Conservation (phyloP, 805 yeast genomes). For the Candida fluviatilis region DNA sequence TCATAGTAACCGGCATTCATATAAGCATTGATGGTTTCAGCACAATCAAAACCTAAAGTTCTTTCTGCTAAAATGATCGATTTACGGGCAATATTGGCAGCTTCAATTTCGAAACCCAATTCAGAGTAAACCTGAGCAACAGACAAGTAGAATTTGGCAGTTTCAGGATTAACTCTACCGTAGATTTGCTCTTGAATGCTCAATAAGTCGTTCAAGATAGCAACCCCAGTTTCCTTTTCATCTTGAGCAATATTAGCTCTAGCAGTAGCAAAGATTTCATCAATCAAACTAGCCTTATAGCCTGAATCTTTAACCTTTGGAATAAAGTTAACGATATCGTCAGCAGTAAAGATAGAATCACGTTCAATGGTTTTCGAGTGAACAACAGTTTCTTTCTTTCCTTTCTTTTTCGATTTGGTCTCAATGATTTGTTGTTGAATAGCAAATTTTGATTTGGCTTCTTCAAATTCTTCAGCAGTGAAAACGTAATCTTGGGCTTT, state of each 20-base stretch:
- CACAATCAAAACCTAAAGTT: slow-evolving; percentile 73
- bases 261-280: slow-evolving; percentile 72
- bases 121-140: slow-evolving; percentile 68
- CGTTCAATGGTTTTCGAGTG: slow-evolving; percentile 14
- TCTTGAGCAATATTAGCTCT: slow-evolving; percentile 36
- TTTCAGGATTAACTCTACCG: slow-evolving; percentile 75
- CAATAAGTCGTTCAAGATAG: slow-evolving; percentile 65
- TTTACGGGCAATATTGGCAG: slow-evolving; percentile 62
- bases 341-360: slow-evolving; percentile 46
- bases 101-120: slow-evolving; percentile 50
- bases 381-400: slow-evolving; percentile 10
- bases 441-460: slow-evolving; percentile 22
- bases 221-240: slow-evolving; percentile 52
- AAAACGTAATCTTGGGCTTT: slow-evolving; percentile 46
- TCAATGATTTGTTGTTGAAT: slow-evolving; percentile 10
- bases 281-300: slow-evolving; percentile 62
- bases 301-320: slow-evolving; percentile 76
- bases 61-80: slow-evolving; percentile 77
- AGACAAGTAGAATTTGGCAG: slow-evolving; percentile 63
- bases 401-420: slow-evolving; percentile 19
- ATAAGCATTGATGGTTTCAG: slow-evolving; percentile 67
- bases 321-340: slow-evolving; percentile 63
- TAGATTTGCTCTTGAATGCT: slow-evolving; percentile 77
- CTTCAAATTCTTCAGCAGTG: slow-evolving; percentile 37
- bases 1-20: slow-evolving; percentile 75